Percentiles rank a stretch among this genome's conserved stretches.
phyloP scores from a whole-genome alignment of 164 flowering plant species.

The Cinnamomum chago region DNA sequence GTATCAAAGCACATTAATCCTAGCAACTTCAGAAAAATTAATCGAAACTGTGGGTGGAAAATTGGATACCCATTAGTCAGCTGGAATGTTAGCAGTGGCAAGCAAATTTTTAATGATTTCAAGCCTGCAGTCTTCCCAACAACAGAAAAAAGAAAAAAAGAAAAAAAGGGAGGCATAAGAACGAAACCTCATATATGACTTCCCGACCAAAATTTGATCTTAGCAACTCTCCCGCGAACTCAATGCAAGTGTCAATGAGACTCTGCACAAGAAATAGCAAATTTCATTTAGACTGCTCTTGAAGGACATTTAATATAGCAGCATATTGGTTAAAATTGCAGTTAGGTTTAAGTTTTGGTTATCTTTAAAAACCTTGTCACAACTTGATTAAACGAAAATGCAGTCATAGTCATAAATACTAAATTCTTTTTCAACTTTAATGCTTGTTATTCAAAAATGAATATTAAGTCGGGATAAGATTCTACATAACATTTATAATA shows the following conservation, averaged over 20 bases:
- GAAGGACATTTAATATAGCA: not conserved
- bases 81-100: not conserved
- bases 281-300: not conserved
- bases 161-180: not conserved
- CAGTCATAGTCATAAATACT: too few relatives aligned
- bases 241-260: constrained; percentile 61
- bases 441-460: not conserved
- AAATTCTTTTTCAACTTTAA: not conserved
- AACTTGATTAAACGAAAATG: not conserved
- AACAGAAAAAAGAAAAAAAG: too few relatives aligned
- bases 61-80: too few relatives aligned
- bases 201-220: constrained; percentile 83
- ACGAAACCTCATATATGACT: constrained; percentile 73
- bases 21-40: not conserved
- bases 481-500: not conserved
- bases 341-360: not conserved
- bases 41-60: too few relatives aligned
- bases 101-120: not conserved
- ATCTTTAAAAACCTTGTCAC: not conserved
- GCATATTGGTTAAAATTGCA: not conserved
- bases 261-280: constrained; percentile 37
- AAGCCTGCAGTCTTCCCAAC: not conserved
- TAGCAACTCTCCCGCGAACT: constrained; percentile 60
- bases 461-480: not conserved
- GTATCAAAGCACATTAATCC: not conserved